phyloP scores from a whole-genome alignment of 768 basidiomycete species.

The Vararia minispora region DNA sequence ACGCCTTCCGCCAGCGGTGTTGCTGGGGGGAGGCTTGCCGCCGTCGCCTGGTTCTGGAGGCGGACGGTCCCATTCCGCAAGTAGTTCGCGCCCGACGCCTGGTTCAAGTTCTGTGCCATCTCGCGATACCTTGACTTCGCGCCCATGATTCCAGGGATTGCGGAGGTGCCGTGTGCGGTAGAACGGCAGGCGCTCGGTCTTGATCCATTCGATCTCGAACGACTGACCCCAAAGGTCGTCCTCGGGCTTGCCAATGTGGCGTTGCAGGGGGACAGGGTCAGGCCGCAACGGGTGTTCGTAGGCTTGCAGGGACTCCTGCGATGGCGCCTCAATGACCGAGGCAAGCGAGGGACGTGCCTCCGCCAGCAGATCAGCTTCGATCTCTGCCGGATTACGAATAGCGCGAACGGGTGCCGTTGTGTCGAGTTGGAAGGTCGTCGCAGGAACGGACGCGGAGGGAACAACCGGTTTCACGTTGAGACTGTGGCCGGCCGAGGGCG shows the following conservation, averaged over 20 bases:
- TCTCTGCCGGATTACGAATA: conserved; percentile 11
- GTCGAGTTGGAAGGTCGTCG: conserved; percentile 28
- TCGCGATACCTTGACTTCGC: conserved; percentile 70
- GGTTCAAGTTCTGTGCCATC: conserved; percentile 94
- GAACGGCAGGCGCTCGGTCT: conserved; percentile 63
- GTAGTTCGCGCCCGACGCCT: conserved; percentile 46
- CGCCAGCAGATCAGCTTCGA: neutral
- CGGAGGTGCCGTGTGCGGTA: conserved; percentile 64
- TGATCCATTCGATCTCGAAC: conserved; percentile 80
- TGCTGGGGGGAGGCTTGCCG: too few species aligned
- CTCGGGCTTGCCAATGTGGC: conserved; percentile 6
- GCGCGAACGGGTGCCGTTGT: conserved; percentile 29
- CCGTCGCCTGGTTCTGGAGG: too few species aligned
- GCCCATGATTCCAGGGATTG: conserved; percentile 89
- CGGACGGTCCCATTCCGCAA: conserved; percentile 57
- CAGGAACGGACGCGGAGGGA: neutral
- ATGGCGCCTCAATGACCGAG: conserved; percentile 1
- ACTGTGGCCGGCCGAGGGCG: conserved; percentile 21
- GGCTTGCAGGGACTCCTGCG: conserved; percentile 6
- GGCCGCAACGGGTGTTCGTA: conserved; percentile 3
- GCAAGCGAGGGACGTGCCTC: conserved; percentile 4
- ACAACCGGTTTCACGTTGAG: conserved; percentile 18
- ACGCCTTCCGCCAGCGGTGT: too few species aligned
- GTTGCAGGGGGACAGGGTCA: neutral
- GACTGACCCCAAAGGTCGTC: conserved; percentile 54